A percentile compares a stretch with the other conserved stretches of the same genome.
These are phyloP conservation scores for Yarrowia sp. DNA, from an alignment of 805 yeast species.

Conservation along the genomic window DNA sequence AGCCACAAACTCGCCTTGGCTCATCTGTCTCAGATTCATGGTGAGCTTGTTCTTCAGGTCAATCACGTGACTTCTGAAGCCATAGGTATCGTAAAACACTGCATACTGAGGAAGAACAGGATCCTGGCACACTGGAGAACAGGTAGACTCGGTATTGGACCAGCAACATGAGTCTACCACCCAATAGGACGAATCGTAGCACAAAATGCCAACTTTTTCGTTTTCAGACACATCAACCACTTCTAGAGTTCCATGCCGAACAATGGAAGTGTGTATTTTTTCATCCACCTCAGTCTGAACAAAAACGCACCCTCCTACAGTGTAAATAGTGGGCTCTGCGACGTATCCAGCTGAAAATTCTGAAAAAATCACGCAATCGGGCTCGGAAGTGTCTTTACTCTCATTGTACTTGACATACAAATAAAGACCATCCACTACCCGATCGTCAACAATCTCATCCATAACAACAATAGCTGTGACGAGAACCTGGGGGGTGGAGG, in stretches of 20 bases:
- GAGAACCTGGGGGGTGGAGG: neutral
- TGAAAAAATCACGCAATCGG: neutral
- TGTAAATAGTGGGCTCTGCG: neutral
- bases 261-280: neutral
- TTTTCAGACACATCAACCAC: neutral
- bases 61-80: conserved; percentile 6
- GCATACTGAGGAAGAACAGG: neutral
- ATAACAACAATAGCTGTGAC: neutral
- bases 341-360: neutral
- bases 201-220: neutral
- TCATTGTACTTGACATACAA: neutral
- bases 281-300: conserved; percentile 6
- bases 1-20: neutral
- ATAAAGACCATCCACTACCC: neutral
- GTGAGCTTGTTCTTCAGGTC: neutral
- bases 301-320: neutral
- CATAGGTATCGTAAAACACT: conserved; percentile 5
- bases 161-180: neutral
- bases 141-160: neutral
- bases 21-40: neutral
- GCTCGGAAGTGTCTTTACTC: neutral
- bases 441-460: neutral
- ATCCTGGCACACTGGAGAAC: conserved; percentile 19
- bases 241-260: neutral
- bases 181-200: neutral